A percentile compares a stretch with the other conserved stretches of the same genome.
Evolutionary conservation across 495 filamentous ascomycete species (phyloP).

Genomic region (Oleoguttula mirabilis): DNA sequence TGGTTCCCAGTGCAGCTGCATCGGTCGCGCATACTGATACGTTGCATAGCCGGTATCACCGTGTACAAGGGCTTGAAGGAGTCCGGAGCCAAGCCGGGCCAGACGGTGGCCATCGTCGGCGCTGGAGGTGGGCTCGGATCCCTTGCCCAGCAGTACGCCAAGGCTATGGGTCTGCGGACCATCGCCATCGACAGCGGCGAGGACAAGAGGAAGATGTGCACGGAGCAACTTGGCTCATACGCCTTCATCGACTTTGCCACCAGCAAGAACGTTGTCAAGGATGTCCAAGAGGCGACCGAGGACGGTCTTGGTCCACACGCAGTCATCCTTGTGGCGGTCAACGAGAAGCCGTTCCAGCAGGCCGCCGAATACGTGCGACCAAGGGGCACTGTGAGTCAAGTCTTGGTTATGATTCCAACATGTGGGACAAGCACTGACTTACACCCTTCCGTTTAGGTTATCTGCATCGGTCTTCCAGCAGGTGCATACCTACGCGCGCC

Average conservation of each 20-base stretch:
- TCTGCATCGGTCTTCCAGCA: slow-evolving; percentile 78
- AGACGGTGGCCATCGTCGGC: slow-evolving; percentile 76
- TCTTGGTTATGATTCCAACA: too few relatives aligned
- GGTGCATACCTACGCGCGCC: slow-evolving; percentile 66
- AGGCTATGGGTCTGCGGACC: slow-evolving; percentile 70
- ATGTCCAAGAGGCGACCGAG: slow-evolving; percentile 64
- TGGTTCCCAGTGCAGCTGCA: background rate
- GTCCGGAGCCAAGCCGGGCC: slow-evolving; percentile 57
- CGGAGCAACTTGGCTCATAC: slow-evolving; percentile 50
- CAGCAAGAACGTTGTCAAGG: slow-evolving; percentile 62
- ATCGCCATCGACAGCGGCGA: slow-evolving; percentile 72
- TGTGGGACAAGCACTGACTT: background rate
- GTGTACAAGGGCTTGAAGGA: slow-evolving; percentile 92
- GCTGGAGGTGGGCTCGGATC: slow-evolving; percentile 79
- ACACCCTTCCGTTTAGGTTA: too few relatives aligned
- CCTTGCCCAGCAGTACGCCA: slow-evolving; percentile 75
- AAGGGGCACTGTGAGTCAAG: background rate
- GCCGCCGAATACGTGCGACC: slow-evolving; percentile 43
- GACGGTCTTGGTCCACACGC: slow-evolving; percentile 80
- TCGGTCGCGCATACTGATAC: background rate
- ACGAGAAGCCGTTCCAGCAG: slow-evolving; percentile 89
- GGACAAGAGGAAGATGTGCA: slow-evolving; percentile 61
- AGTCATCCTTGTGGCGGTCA: slow-evolving; percentile 71
- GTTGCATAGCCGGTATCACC: slow-evolving; percentile 69
- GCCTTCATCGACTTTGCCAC: slow-evolving; percentile 67